phyloP scores from a whole-genome alignment of 495 filamentous ascomycete genomes.

The Lepidopterella palustris region DNA sequence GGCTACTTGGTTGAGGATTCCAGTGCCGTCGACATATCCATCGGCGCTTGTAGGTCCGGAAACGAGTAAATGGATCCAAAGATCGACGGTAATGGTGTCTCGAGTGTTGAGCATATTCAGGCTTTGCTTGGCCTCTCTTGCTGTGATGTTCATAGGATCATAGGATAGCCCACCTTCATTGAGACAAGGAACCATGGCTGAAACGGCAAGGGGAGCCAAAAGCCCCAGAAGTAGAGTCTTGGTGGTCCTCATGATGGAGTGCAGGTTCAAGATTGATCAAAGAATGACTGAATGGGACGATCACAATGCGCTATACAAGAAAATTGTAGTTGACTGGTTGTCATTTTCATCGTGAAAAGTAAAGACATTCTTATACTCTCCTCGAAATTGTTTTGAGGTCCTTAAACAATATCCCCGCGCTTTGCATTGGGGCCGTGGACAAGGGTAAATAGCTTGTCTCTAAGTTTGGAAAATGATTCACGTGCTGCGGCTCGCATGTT shows the following conservation, averaged over 20 bases:
- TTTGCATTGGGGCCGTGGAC: too few species aligned
- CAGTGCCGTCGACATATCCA: background rate
- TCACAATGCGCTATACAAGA: too few species aligned
- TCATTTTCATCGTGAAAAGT: too few species aligned
- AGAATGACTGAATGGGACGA: background rate
- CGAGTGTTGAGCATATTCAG: slow-evolving; percentile 9
- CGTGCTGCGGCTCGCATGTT: too few species aligned
- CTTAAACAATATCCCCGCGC: too few species aligned
- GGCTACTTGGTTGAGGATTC: slow-evolving; percentile 12
- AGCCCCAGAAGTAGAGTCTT: slow-evolving; percentile 5
- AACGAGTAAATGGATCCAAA: slow-evolving; percentile 22
- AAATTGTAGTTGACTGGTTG: too few species aligned
- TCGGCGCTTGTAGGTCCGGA: slow-evolving; percentile 1
- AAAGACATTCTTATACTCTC: too few species aligned
- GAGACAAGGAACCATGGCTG: background rate
- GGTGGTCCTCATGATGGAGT: slow-evolving; percentile 14
- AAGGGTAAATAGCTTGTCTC: too few species aligned
- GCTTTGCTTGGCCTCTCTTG: background rate
- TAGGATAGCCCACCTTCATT: slow-evolving; percentile 12
- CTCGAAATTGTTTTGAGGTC: too few species aligned
- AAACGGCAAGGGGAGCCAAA: background rate
- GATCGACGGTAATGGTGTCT: slow-evolving; percentile 11
- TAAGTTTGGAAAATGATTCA: too few species aligned
- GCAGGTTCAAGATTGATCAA: background rate
- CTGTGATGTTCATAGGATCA: slow-evolving; percentile 12